Percentiles rank a stretch among this genome's conserved stretches.
phyloP scores from a whole-genome alignment of 169 alveolate species.

The Plasmodium inui region DNA sequence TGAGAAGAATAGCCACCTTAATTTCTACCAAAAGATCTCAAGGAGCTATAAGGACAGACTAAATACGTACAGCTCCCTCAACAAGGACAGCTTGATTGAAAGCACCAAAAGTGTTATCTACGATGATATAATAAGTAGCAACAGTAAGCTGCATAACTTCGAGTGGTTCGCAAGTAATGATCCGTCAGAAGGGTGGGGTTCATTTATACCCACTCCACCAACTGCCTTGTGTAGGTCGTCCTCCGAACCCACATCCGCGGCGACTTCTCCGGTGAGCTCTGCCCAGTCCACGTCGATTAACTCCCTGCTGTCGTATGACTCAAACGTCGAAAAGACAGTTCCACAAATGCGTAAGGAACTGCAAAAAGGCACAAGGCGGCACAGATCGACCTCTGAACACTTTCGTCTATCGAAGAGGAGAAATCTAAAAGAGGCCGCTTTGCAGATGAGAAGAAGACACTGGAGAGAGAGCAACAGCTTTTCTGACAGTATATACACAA shows the following conservation, averaged over 20 bases:
- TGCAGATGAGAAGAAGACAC: background rate
- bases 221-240: background rate
- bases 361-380: background rate
- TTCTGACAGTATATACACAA: conserved; percentile 44
- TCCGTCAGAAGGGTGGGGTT: background rate
- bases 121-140: background rate
- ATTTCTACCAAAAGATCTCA: conserved; percentile 1
- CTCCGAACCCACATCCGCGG: background rate
- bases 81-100: background rate
- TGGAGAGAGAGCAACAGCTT: background rate
- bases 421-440: background rate
- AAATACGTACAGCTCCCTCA: background rate
- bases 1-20: background rate
- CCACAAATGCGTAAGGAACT: background rate
- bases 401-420: background rate
- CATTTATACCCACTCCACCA: background rate
- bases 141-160: background rate
- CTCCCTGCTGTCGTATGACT: conserved; percentile 14
- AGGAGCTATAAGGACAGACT: background rate
- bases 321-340: background rate
- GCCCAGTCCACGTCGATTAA: background rate
- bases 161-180: background rate
- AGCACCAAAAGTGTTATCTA: background rate
- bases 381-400: background rate
- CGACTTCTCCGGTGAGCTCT: background rate